Base-by-base conservation (phyloP, 345 rosid genomes). In the Psidium friedrichsthalianum region DNA sequence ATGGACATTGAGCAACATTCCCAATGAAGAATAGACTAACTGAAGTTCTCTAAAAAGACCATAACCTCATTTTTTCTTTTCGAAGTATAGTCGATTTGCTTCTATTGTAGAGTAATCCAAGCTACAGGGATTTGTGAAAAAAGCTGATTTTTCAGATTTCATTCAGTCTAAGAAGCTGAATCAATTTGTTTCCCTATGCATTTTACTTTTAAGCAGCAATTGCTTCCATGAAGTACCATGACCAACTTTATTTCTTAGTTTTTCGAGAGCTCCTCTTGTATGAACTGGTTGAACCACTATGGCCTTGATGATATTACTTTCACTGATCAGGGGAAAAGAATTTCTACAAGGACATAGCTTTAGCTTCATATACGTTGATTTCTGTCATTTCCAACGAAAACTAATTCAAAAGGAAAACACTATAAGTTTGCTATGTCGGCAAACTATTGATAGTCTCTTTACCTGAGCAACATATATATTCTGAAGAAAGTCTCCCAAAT, bases 401-500 rank as follows among this genome's bases (percentile, higher is more conserved):
- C 52, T 15, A 42, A 44, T 82, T 42, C 44, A 80, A 51, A 42
- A 80, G 49, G 25, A 42, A 80, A 5, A 78, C 11, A 44, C 44
- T 11, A 42, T 80, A 22, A 21, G 16, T 80, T 4, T 80, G 52
- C 14, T 80, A 80, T 42, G 52, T 21, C 24, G 22, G 52, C 7
- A 51, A 18, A 83, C 11, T 55, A 57, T 82, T 44, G 61, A 81
- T 56, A 29, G 87, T 27, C 61, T 56, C 49, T 21, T 47, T 90
- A 96, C 98, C 97, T 94, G 88, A 84, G 91, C 86, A 89, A 94
- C 90, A 88, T 93, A 96, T 85, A 95, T 92, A n/a, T 74, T 90
- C 91, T 95, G 98, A 58, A 90, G 90, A 87, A 95, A 90, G 36
- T 94, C 98, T 6, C 96, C 98, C 85, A 95, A 91, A 55, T 90